Base-by-base conservation (phyloP, 495 filamentous ascomycete genomes). In the Tuber magnatum region DNA sequence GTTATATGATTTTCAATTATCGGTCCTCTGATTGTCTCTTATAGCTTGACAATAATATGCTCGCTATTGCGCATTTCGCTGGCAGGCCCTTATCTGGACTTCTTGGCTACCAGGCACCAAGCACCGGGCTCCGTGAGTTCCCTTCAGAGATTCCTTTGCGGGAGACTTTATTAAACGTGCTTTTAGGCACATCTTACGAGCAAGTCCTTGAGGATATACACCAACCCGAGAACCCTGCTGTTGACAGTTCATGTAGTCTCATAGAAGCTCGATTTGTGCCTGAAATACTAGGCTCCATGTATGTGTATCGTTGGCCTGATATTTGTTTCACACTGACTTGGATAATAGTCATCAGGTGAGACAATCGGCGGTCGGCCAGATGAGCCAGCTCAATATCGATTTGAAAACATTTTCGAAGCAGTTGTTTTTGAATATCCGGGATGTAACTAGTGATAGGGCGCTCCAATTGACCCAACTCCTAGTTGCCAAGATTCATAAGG, bases 311-410 rank as follows among this genome's bases (percentile, higher is more conserved):
- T 39, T 22, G 16, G 2, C 43, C 39, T 35, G 16, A 24, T n/a
- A 51, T 18, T 35, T 61, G 3, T 35, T 18, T 65, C 68, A 28
- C 71, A 22, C 71, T 75, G 39, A 74, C 74, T 51, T 44, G 28
- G 69, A 74, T 41, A 32, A 39, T 32, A 81, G 68, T 39, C 46
- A 71, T 42, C 44, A 74, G 61, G 76, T 74, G 7, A 81, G 74
- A 28, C 76, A 81, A 51, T 75, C 81, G 3, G 78, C 76, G 35
- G 79, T 84, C 38, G 75, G 75, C 42, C 80, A 80, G 46, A 74
- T 83, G 51, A 76, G 74, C 12, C 71, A 81, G 70, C 79, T 85
- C 8, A 76, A 75, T 38, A 65, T 69, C 18, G 84, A 85, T 70
- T 77, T 85, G 35, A 68, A 72, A 9, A 74, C 73, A 39, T 76